Evolutionary conservation across 1,139 yeast species (phyloP).

Genomic region (Barnettozyma hawaiiensis): DNA sequence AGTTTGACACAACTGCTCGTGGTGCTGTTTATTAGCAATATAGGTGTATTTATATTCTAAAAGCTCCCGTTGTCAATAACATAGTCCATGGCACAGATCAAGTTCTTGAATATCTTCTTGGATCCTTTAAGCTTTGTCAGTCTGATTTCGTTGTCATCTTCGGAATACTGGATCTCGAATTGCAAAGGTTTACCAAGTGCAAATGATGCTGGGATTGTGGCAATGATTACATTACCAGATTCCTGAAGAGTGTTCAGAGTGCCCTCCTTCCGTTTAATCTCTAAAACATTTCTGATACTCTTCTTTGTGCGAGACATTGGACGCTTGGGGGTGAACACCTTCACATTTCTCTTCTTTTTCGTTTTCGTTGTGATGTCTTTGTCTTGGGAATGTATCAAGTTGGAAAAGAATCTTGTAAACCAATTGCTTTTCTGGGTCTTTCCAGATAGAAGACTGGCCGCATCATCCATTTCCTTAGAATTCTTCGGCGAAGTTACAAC

Average conservation of each 20-base stretch:
- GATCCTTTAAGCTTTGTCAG: constrained; percentile 51
- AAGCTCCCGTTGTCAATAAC: constrained; percentile 32
- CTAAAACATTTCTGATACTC: constrained; percentile 31
- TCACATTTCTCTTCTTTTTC: constrained; percentile 5
- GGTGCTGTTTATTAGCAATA: too few relatives aligned
- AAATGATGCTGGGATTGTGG: constrained; percentile 43
- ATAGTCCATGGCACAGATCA: constrained; percentile 39
- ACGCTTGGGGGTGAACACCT: constrained; percentile 16
- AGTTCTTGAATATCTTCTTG: constrained; percentile 47
- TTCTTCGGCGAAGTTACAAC: constrained; percentile 43
- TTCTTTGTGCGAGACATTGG: constrained; percentile 21
- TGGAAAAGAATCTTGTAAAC: constrained; percentile 25
- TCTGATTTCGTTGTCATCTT: constrained; percentile 31
- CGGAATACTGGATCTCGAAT: constrained; percentile 41
- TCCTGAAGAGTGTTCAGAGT: constrained; percentile 36
- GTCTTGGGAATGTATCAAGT: constrained; percentile 15
- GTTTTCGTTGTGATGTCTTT: constrained; percentile 3
- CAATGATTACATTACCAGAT: constrained; percentile 41
- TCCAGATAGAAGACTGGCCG: constrained; percentile 7
- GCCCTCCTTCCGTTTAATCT: constrained; percentile 47
- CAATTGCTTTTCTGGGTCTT: constrained; percentile 25
- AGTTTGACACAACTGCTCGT: too few relatives aligned
- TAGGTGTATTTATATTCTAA: background rate
- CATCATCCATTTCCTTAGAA: constrained; percentile 16
- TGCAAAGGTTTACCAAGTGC: constrained; percentile 44